Conservation (phyloP, 768 basidiomycete genomes). For the Goffeauzyma gilvescens region DNA sequence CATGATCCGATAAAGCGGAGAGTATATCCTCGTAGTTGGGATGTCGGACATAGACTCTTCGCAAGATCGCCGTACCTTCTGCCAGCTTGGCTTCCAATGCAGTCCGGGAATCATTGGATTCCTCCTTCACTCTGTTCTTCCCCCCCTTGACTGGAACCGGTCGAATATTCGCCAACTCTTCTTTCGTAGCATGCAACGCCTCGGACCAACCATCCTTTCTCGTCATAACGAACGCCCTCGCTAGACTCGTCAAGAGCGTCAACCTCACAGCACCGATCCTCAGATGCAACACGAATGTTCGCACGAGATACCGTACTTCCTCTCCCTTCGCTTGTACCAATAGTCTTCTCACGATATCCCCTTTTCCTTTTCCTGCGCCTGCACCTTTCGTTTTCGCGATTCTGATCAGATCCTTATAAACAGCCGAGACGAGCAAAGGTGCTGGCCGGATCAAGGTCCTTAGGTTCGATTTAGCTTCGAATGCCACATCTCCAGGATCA, state of each 20-base stretch:
- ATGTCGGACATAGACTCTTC: conserved; percentile 42
- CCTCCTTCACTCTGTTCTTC: conserved; percentile 22
- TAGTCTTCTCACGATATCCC: conserved; percentile 56
- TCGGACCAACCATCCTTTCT: conserved; percentile 25
- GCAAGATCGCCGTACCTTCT: conserved; percentile 46
- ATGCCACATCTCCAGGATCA: conserved; percentile 77
- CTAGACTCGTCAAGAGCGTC: conserved; percentile 59
- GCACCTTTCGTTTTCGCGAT: conserved; percentile 52
- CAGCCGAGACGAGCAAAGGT: conserved; percentile 37
- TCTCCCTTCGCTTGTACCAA: conserved; percentile 72
- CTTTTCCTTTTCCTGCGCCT: conserved; percentile 58
- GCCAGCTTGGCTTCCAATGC: conserved; percentile 35
- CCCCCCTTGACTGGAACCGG: conserved; percentile 20
- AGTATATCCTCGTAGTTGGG: conserved; percentile 38
- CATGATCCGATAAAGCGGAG: conserved; percentile 39
- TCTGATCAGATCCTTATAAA: conserved; percentile 50
- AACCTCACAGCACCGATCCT: conserved; percentile 76
- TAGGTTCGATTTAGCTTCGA: conserved; percentile 44
- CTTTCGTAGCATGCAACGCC: conserved; percentile 11
- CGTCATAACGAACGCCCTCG: conserved; percentile 54
- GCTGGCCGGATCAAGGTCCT: conserved; percentile 26
- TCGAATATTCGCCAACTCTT: conserved; percentile 19
- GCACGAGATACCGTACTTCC: conserved; percentile 61
- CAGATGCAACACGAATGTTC: conserved; percentile 53
- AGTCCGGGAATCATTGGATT: conserved; percentile 25